Conservation (phyloP, 1,139 yeast genomes). For the Yamadazyma aaseri region DNA sequence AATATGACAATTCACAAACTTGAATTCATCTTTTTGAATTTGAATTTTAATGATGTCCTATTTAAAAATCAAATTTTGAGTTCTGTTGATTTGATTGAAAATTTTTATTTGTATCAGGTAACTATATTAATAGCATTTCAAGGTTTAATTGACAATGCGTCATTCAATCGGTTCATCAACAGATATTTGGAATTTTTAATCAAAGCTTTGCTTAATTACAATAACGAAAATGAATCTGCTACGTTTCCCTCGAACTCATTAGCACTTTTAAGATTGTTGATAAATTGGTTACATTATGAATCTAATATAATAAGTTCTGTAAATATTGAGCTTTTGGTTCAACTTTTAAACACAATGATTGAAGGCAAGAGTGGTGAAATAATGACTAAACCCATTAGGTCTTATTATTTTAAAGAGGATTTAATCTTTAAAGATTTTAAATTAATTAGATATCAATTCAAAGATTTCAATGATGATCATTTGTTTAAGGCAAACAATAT, state of each 20-base stretch:
- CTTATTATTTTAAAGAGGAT: slow-evolving; percentile 62
- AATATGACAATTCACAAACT: slow-evolving; percentile 24
- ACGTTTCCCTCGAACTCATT: slow-evolving; percentile 1
- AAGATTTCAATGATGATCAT: slow-evolving; percentile 59
- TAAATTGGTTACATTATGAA: slow-evolving; percentile 6
- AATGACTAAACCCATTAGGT: slow-evolving; percentile 35
- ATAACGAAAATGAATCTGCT: background rate
- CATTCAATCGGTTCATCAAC: slow-evolving; percentile 24
- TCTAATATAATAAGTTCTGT: background rate
- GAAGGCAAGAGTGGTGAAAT: background rate
- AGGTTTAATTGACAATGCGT: slow-evolving; percentile 16
- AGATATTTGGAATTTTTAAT: slow-evolving; percentile 30
- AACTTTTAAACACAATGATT: slow-evolving; percentile 1
- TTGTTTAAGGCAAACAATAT: slow-evolving; percentile 32
- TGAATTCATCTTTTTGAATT: slow-evolving; percentile 26
- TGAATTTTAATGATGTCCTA: slow-evolving; percentile 16
- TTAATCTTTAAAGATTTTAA: slow-evolving; percentile 58
- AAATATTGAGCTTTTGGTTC: slow-evolving; percentile 3
- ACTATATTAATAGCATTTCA: slow-evolving; percentile 23
- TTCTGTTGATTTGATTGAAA: slow-evolving; percentile 9
- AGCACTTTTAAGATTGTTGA: slow-evolving; percentile 7
- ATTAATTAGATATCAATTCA: slow-evolving; percentile 51
- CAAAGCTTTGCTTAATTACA: slow-evolving; percentile 4
- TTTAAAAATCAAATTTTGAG: slow-evolving; percentile 6
- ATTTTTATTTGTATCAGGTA: slow-evolving; percentile 24